Base-by-base conservation (phyloP, 2,329 filamentous ascomycete species). In the Chaetomium strumarium region DNA sequence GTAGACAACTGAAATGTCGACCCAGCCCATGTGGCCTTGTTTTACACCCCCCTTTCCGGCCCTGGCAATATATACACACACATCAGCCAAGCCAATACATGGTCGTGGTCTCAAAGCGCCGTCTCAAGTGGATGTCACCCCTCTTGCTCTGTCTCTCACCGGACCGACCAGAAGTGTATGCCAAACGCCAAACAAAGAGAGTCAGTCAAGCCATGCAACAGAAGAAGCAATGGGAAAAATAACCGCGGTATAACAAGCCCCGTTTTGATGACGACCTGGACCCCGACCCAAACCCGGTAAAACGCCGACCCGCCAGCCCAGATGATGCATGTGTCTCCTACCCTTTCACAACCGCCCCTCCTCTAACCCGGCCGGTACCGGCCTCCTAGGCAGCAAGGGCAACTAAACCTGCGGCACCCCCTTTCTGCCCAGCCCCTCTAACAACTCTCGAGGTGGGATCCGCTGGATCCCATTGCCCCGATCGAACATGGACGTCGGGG, bases 401-500 rank as follows among this genome's bases (percentile, higher is more conserved):
- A 16, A 20, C 75, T 66, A 82, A 46, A 83, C 74, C 13, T 73
- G 74, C 30, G 79, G 79, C 31, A 72, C 75, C 14, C 74, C 76
- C 53, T 73, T 69, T 31, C 72, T 72, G 55, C 74, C 74, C 43
- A 83, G 65, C 16, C 75, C 77, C 61, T 80, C 75, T 8, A 83
- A 69, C 36, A 83, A 72, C 66, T 85, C 78, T 47, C 77, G 75
- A 3, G 83, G 83, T 12, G 82, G 82, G 55, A 85, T 76, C 56
- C 80, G 72, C 59, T 75, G 73, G 58, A 84, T 79, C 48, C 79
- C 79, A 56, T 73, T 79, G 50, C 75, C 76, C 38, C 78, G 74
- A 63, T 84, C 81, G 58, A 77, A 80, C 74, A 80, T 80, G 34
- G 75, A 80, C 16, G 84, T 86, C 5, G 85, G 84, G 34, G 88